Conservation (phyloP, 306 rosid genomes). For the Arachis stenosperma region DNA sequence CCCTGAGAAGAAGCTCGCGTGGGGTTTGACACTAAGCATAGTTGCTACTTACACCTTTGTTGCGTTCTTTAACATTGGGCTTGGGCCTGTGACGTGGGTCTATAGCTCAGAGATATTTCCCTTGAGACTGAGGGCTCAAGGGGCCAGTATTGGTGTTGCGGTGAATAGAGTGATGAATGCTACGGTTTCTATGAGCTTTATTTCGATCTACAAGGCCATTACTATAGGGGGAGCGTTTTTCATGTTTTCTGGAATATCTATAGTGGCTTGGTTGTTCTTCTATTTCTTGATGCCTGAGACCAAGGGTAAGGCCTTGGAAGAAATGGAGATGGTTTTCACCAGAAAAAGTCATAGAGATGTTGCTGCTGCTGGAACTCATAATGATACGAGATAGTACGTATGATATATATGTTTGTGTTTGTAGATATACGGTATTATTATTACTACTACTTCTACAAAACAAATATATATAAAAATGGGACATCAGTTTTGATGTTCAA, state of each 20-base stretch:
- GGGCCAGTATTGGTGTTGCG: conserved; percentile 68
- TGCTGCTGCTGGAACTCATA: neutral
- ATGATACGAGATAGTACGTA: neutral
- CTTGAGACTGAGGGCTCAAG: conserved; percentile 72
- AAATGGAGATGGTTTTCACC: conserved; percentile 66
- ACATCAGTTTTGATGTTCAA: too few relatives aligned
- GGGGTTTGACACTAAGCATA: conserved; percentile 69
- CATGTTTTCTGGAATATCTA: conserved; percentile 66
- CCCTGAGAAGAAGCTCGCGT: conserved; percentile 29
- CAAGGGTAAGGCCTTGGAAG: conserved; percentile 76
- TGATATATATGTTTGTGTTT: too few relatives aligned
- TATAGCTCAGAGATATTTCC: conserved; percentile 86
- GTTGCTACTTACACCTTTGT: conserved; percentile 53
- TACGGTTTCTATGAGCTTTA: conserved; percentile 60
- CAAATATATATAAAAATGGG: too few relatives aligned
- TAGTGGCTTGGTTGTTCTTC: conserved; percentile 69
- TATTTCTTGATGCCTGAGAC: conserved; percentile 78
- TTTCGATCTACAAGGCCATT: conserved; percentile 65
- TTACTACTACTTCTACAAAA: too few relatives aligned
- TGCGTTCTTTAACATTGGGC: conserved; percentile 69
- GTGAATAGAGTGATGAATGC: conserved; percentile 78
- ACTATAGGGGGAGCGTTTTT: conserved; percentile 83
- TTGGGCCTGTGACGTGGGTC: conserved; percentile 85
- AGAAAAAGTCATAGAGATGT: conserved; percentile 7
- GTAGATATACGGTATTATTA: too few relatives aligned